Conservation (phyloP, 1,284 basidiomycete genomes). For the Cutaneotrichosporon curvatum region DNA sequence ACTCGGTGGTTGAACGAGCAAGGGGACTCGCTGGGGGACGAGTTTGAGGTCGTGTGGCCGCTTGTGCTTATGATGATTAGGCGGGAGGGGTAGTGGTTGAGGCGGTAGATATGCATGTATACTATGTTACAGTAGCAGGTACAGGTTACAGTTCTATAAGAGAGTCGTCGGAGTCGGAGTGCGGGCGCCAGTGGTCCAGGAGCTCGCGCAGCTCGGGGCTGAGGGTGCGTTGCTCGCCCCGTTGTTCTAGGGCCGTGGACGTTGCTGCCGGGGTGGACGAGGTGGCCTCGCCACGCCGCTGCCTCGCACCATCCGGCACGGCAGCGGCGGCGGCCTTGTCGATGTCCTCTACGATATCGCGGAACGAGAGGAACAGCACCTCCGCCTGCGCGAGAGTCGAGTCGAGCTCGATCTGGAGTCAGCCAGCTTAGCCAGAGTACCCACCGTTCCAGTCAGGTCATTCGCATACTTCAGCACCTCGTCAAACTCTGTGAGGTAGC, state of each 20-base stretch:
- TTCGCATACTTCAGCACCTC: constrained; percentile 84
- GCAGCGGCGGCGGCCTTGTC: constrained; percentile 47
- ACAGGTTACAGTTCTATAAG: background rate
- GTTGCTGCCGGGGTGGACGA: background rate
- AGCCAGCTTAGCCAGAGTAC: constrained; percentile 10
- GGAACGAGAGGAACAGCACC: constrained; percentile 64
- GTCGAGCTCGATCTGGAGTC: constrained; percentile 67
- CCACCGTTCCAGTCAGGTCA: constrained; percentile 74
- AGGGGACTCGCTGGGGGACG: constrained; percentile 21
- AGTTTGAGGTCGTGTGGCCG: constrained; percentile 64
- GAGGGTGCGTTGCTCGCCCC: constrained; percentile 1
- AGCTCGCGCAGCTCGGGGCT: constrained; percentile 15
- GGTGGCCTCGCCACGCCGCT: background rate
- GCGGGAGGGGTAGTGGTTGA: too few species aligned
- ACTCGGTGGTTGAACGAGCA: too few species aligned
- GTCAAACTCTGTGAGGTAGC: constrained; percentile 74
- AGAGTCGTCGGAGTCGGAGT: too few species aligned
- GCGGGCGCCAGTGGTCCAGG: constrained; percentile 12
- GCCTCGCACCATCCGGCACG: background rate
- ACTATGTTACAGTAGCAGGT: too few species aligned
- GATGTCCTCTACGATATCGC: constrained; percentile 67
- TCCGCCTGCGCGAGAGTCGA: constrained; percentile 87
- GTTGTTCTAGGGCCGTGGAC: constrained; percentile 3
- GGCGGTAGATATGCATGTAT: background rate
- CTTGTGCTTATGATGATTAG: constrained; percentile 56